phyloP scores from a whole-genome alignment of 768 basidiomycete genomes.

The Panaeolus papilionaceus region DNA sequence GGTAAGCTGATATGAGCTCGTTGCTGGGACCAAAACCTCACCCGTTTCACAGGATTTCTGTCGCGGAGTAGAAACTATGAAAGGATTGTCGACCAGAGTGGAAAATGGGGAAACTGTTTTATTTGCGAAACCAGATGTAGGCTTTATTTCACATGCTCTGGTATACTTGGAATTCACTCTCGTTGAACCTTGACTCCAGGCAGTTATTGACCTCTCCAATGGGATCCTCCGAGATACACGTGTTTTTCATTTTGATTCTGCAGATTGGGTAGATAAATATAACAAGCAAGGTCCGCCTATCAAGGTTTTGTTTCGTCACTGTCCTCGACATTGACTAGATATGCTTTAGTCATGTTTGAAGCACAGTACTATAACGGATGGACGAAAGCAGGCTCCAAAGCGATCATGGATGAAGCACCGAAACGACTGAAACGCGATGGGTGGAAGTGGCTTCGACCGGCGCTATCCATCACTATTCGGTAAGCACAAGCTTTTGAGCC shows the following conservation, averaged over 20 bases:
- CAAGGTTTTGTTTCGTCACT: background rate
- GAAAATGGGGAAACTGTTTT: conserved; percentile 18
- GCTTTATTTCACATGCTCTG: background rate
- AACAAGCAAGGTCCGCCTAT: conserved; percentile 41
- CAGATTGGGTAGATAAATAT: conserved; percentile 41
- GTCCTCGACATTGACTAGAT: background rate
- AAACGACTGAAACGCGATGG: conserved; percentile 33
- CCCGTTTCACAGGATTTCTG: conserved; percentile 33
- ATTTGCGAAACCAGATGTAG: conserved; percentile 24
- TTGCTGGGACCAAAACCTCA: background rate
- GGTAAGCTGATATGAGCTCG: conserved; percentile 23
- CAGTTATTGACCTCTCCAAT: conserved; percentile 37
- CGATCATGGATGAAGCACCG: conserved; percentile 38
- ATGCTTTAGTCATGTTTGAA: conserved; percentile 39
- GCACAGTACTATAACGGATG: conserved; percentile 35
- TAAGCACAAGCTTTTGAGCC: conserved; percentile 20
- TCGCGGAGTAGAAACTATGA: conserved; percentile 36
- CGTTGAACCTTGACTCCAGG: conserved; percentile 29
- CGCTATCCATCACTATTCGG: conserved; percentile 46
- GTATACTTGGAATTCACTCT: background rate
- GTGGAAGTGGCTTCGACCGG: conserved; percentile 39
- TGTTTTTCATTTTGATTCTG: conserved; percentile 41
- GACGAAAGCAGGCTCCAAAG: conserved; percentile 37
- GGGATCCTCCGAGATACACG: conserved; percentile 46
- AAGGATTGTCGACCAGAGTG: conserved; percentile 20